Base-by-base conservation (phyloP, 2,329 filamentous ascomycete genomes). In the Aspergillus versicolor region DNA sequence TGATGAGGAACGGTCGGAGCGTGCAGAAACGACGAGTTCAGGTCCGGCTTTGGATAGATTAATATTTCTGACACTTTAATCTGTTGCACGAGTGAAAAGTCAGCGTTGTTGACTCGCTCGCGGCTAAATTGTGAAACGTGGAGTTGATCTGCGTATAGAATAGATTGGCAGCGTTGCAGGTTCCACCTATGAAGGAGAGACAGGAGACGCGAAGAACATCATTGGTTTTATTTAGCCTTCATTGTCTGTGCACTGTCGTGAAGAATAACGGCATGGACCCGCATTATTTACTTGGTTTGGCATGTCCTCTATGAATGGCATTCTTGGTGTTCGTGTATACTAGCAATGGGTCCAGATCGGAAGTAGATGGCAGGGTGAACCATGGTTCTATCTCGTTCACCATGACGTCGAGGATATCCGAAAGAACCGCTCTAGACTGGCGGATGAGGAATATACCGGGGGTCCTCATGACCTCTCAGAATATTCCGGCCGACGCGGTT, bases 91-190 rank as follows among this genome's bases (percentile, higher is more conserved):
- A 37, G 34, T 44, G 1, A 49, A 21, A 15, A 49, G 24, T 44
- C 45, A 49, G 38, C 3, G 15, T 19, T 5, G 13, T 42, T 48
- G 52, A 54, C 43, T 43, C 38, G 38, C 27, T 53, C 32, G 52
- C 19, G 44, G 44, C 22, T 54, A 54, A 48, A 34, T 37, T 7
- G 37, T 48, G 44, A 54, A 54, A 54, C 52, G 21, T 54, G 52
- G 52, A 54, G 44, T 48, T 30, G 48, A 51, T 51, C 27, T 30
- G 27, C 27, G 27, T 30, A 11, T 9, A 30, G 27, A 11, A 30
- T 30, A 30, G 27, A 30, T 30, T 30, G 27, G 27, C 27, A 11
- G 27, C 27, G 27, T 4, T 11, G 8, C 3, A 30, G 27, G 27
- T 30, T 30, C 27, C 27, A 30, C 27, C 27, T 30, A 30, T 30